Evolutionary conservation across 1,139 yeast species (phyloP), one percentile per base, ranked within the genome.

Genomic region (Candida sanyaensis): DNA sequence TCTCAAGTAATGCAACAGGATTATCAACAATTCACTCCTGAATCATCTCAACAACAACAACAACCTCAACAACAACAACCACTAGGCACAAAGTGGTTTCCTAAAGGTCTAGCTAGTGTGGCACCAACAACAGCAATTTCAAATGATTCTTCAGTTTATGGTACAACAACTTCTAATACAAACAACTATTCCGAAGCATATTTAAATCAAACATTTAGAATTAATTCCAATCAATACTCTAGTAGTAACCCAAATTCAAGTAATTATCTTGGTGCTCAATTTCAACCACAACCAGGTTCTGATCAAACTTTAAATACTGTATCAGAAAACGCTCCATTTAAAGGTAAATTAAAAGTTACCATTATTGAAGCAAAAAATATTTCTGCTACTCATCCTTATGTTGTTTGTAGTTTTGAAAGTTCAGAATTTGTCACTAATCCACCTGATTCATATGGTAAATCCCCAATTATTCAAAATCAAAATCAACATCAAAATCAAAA

Each of bases 371-470:
- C 97, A 2, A 79, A 77, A 50, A 85, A 83, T 55, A 50, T 60
- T 31, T 71, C 78, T 54, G 68, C 67, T 41, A 78, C 90, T 7
- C 86, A 83, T 58, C 97, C 97, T 2, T 92, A 92, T 64, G 97
- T 89, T 24, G 97, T 92, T 31, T 89, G 96, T 65, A 88, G 96
- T 1, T 92, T 88, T 69, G 97, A 91, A 63, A 86, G 95, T 53
- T 86, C 96, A 1, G 98, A 92, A 69, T 88, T 86, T 56, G 91
- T 92, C 51, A 84, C 96, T 27, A 83, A 84, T 54, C 92, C 93
- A 12, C 91, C 95, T 3, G 87, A 83, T 53, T 78, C 86, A 29
- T 76, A 76, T 55, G 83, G 79, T 33, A 78, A 73, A 50, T 63
- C 70, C 17, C 73, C 75, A 36, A 49, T 68, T 77, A 53, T 81